phyloP scores from a whole-genome alignment of 495 filamentous ascomycete genomes.

The Annulohypoxylon maeteangense region DNA sequence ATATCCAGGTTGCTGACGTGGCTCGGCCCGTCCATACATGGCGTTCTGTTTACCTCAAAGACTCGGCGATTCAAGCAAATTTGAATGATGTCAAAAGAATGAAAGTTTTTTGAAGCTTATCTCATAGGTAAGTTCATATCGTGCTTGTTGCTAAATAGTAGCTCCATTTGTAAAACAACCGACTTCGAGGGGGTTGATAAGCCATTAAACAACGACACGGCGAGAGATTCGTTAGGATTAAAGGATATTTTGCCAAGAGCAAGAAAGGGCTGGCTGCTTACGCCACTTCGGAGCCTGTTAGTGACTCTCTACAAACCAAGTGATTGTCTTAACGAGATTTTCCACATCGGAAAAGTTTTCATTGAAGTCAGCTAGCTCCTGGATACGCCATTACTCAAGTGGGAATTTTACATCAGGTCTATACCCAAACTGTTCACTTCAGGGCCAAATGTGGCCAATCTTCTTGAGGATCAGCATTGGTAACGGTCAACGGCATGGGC shows the following conservation, averaged over 20 bases:
- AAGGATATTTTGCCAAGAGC: conserved; percentile 22
- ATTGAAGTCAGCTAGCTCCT: conserved; percentile 21
- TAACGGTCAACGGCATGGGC: conserved; percentile 32
- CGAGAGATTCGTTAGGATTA: conserved; percentile 18
- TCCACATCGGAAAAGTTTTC: conserved; percentile 14
- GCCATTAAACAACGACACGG: background rate
- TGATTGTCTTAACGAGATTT: conserved; percentile 4
- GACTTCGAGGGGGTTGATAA: background rate
- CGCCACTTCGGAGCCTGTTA: conserved; percentile 33
- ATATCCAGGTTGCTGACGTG: conserved; percentile 55
- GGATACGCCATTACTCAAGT: conserved; percentile 19
- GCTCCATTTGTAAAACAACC: background rate
- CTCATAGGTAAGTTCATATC: conserved; percentile 15
- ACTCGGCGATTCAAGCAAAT: conserved; percentile 9
- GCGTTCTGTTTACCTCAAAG: conserved; percentile 20
- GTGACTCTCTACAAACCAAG: conserved; percentile 3
- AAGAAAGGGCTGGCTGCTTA: background rate
- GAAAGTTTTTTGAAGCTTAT: background rate
- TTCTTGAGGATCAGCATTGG: conserved; percentile 10
- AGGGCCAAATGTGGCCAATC: conserved; percentile 5
- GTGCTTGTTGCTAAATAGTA: background rate
- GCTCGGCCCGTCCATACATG: conserved; percentile 44
- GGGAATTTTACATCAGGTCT: conserved; percentile 15
- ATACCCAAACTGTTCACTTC: conserved; percentile 11
- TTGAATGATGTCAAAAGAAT: background rate